Conservation (phyloP, 2,329 filamentous ascomycete genomes). For the Talaromyces pinophilus region DNA sequence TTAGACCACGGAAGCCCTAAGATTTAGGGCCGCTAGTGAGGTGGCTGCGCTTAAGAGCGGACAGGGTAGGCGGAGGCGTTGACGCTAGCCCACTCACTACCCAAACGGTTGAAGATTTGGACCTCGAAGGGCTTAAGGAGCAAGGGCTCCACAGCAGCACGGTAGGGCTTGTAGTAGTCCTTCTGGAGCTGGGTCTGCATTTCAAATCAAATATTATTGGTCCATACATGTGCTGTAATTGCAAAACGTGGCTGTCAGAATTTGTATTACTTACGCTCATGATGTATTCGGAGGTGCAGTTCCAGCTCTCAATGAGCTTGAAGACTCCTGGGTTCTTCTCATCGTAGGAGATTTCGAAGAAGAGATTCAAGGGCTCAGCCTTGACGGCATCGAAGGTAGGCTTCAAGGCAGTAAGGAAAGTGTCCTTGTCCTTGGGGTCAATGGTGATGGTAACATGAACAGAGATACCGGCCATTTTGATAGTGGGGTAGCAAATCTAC, state of each 20-base stretch:
- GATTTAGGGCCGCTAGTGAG: not conserved
- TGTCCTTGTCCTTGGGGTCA: not conserved
- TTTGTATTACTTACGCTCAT: not conserved
- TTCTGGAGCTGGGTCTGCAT: not conserved
- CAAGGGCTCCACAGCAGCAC: not conserved
- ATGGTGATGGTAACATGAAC: not conserved
- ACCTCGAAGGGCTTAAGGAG: not conserved
- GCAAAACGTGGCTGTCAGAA: not conserved
- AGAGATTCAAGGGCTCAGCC: not conserved
- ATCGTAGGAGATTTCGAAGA: not conserved
- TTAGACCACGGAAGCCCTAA: not conserved
- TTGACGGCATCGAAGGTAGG: not conserved
- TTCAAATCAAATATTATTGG: not conserved
- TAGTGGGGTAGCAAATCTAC: not conserved
- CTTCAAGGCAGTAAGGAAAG: not conserved
- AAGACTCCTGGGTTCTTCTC: not conserved
- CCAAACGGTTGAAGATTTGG: not conserved
- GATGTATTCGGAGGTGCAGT: not conserved
- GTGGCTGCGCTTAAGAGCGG: not conserved
- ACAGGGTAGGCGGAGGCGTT: not conserved
- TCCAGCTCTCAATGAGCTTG: constrained; percentile 1
- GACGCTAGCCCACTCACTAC: not conserved
- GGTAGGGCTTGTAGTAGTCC: not conserved
- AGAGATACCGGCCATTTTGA: constrained; percentile 1
- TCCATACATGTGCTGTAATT: not conserved